These are phyloP conservation scores for Arthroderma sp. DNA, from an alignment of 2,329 filamentous ascomycete genomes.

Conservation along the genomic window DNA sequence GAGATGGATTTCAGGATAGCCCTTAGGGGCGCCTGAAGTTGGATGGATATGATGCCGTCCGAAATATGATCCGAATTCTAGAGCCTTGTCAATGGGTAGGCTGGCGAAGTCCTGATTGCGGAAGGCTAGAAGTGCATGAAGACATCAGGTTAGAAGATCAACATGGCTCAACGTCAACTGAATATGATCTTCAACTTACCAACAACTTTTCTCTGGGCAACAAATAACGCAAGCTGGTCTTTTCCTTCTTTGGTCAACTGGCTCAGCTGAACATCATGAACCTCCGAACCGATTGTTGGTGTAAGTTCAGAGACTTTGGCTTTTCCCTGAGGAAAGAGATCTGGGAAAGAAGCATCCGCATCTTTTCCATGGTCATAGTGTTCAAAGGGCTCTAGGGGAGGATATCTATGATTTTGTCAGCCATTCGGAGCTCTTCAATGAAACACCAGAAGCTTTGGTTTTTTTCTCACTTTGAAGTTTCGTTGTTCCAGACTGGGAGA, in stretches of 20 bases:
- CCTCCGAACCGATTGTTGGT: constrained; percentile 59
- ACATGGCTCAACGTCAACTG: background rate
- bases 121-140: constrained; percentile 37
- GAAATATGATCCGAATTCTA: constrained; percentile 61
- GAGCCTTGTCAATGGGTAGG: constrained; percentile 54
- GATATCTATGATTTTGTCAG: constrained; percentile 9
- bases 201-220: constrained; percentile 50
- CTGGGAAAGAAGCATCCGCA: constrained; percentile 54
- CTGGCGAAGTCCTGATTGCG: constrained; percentile 60
- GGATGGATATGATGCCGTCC: constrained; percentile 73
- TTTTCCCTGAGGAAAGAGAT: constrained; percentile 44
- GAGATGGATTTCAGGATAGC: constrained; percentile 62
- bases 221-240: constrained; percentile 53
- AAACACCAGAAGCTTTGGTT: too few species aligned
- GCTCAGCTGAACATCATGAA: constrained; percentile 58
- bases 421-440: too few species aligned
- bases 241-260: constrained; percentile 54
- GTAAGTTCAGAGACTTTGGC: constrained; percentile 48
- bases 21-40: constrained; percentile 60
- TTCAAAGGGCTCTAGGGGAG: constrained; percentile 54
- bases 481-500: constrained; percentile 55
- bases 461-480: constrained; percentile 26
- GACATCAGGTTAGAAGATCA: background rate
- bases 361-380: constrained; percentile 65
- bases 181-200: constrained; percentile 23